Evolutionary conservation across 768 basidiomycete species (phyloP).

Genomic region (Clitopilus hobsonii): DNA sequence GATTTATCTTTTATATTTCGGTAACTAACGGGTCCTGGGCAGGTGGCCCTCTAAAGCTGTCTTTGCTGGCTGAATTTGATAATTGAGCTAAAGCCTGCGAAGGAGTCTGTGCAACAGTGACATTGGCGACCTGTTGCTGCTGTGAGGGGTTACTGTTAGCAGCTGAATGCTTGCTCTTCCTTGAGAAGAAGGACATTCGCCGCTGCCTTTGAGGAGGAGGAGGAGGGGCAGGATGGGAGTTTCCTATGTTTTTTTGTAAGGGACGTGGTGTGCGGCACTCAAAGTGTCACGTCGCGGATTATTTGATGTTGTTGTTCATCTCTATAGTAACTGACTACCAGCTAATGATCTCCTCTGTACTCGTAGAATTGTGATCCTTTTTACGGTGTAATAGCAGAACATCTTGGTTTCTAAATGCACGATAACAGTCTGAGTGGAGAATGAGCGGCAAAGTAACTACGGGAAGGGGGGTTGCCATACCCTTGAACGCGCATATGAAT

Average conservation of each 20-base stretch:
- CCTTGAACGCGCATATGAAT: conserved; percentile 68
- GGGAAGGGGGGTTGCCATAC: conserved; percentile 25
- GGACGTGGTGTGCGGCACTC: not conserved
- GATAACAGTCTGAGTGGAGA: conserved; percentile 48
- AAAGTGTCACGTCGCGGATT: not conserved
- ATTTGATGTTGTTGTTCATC: conserved; percentile 1
- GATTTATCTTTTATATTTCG: conserved; percentile 1
- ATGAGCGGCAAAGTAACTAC: not conserved
- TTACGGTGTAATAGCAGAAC: conserved; percentile 67
- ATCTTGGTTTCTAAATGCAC: conserved; percentile 68
- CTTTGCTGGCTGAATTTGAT: conserved; percentile 26
- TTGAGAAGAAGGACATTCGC: conserved; percentile 93
- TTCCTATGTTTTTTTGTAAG: not conserved
- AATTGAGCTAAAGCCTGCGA: conserved; percentile 66
- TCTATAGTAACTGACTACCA: conserved; percentile 45
- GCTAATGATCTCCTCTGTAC: conserved; percentile 54
- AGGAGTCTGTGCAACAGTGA: conserved; percentile 59
- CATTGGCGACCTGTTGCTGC: conserved; percentile 26
- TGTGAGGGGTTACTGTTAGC: conserved; percentile 14
- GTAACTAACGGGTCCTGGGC: conserved; percentile 19
- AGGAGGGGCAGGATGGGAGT: not conserved
- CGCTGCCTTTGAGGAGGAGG: conserved; percentile 30
- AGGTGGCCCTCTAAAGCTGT: conserved; percentile 16
- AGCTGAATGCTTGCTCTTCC: conserved; percentile 71
- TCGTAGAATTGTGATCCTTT: conserved; percentile 59